Evolutionary conservation across 805 yeast species (phyloP).

Genomic region (Metschnikowia lunata): DNA sequence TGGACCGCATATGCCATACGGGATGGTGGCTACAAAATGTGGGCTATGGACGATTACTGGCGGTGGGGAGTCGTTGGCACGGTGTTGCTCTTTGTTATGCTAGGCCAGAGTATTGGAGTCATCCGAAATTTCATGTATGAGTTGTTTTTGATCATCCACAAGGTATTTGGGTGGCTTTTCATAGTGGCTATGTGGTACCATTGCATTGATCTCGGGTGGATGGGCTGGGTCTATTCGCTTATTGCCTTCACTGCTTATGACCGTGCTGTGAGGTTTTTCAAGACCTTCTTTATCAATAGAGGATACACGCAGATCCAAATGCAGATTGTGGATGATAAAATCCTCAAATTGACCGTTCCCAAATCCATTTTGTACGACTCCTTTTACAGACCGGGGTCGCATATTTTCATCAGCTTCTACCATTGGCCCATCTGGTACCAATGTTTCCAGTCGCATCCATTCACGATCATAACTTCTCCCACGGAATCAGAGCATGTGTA

Average conservation of each 20-base stretch:
- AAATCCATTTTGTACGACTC: slow-evolving; percentile 12
- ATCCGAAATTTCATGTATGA: slow-evolving; percentile 15
- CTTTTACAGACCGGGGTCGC: slow-evolving; percentile 14
- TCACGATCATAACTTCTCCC: slow-evolving; percentile 15
- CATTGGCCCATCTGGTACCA: slow-evolving; percentile 18
- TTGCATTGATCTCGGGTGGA: slow-evolving; percentile 16
- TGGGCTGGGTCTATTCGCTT: slow-evolving; percentile 19
- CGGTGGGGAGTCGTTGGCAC: slow-evolving; percentile 18
- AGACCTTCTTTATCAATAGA: slow-evolving; percentile 15
- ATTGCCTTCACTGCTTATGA: slow-evolving; percentile 16
- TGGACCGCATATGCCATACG: slow-evolving; percentile 17
- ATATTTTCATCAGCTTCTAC: slow-evolving; percentile 15
- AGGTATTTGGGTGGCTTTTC: slow-evolving; percentile 16
- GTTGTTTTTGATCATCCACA: slow-evolving; percentile 13
- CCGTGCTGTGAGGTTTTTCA: slow-evolving; percentile 11
- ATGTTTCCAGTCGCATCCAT: slow-evolving; percentile 18
- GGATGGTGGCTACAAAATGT: slow-evolving; percentile 12
- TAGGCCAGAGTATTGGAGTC: slow-evolving; percentile 14
- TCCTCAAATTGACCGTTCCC: slow-evolving; percentile 14
- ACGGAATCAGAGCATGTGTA: slow-evolving; percentile 9
- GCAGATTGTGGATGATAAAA: slow-evolving; percentile 10
- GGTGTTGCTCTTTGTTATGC: slow-evolving; percentile 11
- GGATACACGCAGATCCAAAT: slow-evolving; percentile 11
- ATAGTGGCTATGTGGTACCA: slow-evolving; percentile 20
- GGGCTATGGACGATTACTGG: slow-evolving; percentile 17